Conservation (phyloP, 202 grass and related monocot species). For the Saccharum hybrid region DNA sequence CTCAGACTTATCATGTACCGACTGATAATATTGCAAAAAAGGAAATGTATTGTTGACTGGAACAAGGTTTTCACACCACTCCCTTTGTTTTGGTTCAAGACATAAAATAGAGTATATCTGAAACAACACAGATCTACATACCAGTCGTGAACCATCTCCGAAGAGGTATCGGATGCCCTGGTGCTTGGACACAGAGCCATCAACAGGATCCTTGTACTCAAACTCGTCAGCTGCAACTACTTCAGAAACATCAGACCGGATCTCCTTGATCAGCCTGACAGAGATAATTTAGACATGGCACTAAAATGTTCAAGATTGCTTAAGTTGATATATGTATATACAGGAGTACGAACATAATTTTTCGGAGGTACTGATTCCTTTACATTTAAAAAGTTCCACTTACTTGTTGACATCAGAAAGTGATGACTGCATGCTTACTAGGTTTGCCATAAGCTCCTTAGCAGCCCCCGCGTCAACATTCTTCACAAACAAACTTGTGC, state of each 20-base stretch:
- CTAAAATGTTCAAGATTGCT: background rate
- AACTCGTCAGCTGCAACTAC: conserved; percentile 86
- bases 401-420: conserved; percentile 96
- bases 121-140: conserved; percentile 41
- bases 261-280: conserved; percentile 81
- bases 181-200: conserved; percentile 90
- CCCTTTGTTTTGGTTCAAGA: background rate
- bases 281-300: conserved; percentile 35
- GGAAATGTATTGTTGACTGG: background rate
- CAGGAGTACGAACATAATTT: background rate
- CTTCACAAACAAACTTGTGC: conserved; percentile 53
- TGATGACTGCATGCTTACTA: conserved; percentile 78
- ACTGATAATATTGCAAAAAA: conserved; percentile 5
- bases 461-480: conserved; percentile 91
- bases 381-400: conserved; percentile 20
- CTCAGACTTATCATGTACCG: background rate
- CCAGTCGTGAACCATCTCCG: conserved; percentile 88
- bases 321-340: too few species aligned
- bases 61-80: background rate
- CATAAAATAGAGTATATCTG: background rate
- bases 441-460: conserved; percentile 82
- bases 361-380: background rate
- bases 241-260: conserved; percentile 67
- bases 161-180: conserved; percentile 97
- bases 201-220: conserved; percentile 98